Evolutionary conservation across 768 basidiomycete genomes (phyloP).

Genomic region (Hygrophorus russula): DNA sequence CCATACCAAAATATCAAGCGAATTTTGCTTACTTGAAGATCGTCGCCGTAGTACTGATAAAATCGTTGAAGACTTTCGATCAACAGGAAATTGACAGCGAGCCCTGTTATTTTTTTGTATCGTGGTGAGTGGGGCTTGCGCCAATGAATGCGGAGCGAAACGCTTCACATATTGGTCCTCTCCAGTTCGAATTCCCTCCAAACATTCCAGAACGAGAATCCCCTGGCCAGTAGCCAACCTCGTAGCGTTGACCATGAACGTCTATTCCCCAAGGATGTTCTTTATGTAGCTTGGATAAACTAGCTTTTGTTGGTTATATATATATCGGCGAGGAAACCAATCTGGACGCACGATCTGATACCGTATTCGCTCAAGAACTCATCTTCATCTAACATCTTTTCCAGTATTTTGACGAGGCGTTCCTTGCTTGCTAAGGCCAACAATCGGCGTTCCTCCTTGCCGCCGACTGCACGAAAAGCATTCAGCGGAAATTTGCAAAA

Average conservation of each 20-base stretch:
- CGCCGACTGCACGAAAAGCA: constrained; percentile 25
- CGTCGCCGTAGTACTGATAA: constrained; percentile 95
- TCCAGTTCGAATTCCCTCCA: constrained; percentile 96
- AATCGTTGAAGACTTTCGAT: constrained; percentile 96
- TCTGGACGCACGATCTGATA: constrained; percentile 76
- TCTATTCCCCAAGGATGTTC: constrained; percentile 92
- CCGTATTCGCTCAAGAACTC: constrained; percentile 96
- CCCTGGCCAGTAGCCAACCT: constrained; percentile 96
- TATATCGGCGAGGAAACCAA: not conserved
- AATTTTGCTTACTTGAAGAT: constrained; percentile 45
- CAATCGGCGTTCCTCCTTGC: constrained; percentile 78
- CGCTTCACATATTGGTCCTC: constrained; percentile 74
- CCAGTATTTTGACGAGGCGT: constrained; percentile 72
- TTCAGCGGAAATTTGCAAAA: constrained; percentile 1
- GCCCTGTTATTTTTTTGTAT: constrained; percentile 48
- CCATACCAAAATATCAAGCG: not conserved
- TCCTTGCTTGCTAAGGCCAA: constrained; percentile 91
- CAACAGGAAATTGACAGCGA: constrained; percentile 91
- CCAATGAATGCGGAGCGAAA: not conserved
- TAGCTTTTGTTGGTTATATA: constrained; percentile 16
- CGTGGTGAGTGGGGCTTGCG: not conserved
- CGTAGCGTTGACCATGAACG: constrained; percentile 85
- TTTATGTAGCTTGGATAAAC: constrained; percentile 83
- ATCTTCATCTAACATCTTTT: constrained; percentile 95
- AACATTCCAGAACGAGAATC: constrained; percentile 98